Base-by-base conservation (phyloP, 2,329 filamentous ascomycete genomes). In the Claviceps purpurea region DNA sequence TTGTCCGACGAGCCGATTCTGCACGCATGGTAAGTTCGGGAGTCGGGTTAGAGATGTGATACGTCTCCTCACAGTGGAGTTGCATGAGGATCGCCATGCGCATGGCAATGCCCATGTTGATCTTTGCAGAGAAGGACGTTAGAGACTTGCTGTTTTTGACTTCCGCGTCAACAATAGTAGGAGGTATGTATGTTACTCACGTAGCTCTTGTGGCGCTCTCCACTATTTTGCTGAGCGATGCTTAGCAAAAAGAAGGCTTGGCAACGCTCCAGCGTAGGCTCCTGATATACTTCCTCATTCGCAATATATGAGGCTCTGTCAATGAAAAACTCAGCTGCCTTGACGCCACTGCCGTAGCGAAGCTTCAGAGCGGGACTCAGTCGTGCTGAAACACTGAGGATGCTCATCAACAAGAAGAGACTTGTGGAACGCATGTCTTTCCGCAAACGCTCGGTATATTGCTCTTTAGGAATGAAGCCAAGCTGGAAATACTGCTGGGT, bases 221-320 rank as follows among this genome's bases (percentile, higher is more conserved):
- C 77, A 50, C 73, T 77, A 14, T 76, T 76, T 59, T 80, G 77
- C 56, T 81, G 77, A 4, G 77, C 76, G 51, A 81, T 74, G 57
- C 76, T 78, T 16, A 81, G 64, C 3, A 81, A 63, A 56, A 79
- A 80, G 54, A 81, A 81, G 1, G 72, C 77, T 61, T 81, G 78
- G 50, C 76, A 79, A 42, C 73, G 68, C 58, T 80, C 75, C 18
- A 81, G 60, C 0, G 71, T 77, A 0, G 77, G 73, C 50, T 73
- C 71, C 41, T 71, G 65, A 57, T 79, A 79, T 20, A 80, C 63
- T 57, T 79, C 75, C 24, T 64, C 63, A 37, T 72, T 60, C 1
- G 77, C 75, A 8, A 79, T 61, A 6, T 60, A 58, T 8, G 73
- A 70, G 1, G 76, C 75, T 26, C 68, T 70, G 40, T 73, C 71